These are phyloP conservation scores for Asterophora lycoperdoides DNA, from an alignment of 768 basidiomycete genomes.

Conservation along the genomic window DNA sequence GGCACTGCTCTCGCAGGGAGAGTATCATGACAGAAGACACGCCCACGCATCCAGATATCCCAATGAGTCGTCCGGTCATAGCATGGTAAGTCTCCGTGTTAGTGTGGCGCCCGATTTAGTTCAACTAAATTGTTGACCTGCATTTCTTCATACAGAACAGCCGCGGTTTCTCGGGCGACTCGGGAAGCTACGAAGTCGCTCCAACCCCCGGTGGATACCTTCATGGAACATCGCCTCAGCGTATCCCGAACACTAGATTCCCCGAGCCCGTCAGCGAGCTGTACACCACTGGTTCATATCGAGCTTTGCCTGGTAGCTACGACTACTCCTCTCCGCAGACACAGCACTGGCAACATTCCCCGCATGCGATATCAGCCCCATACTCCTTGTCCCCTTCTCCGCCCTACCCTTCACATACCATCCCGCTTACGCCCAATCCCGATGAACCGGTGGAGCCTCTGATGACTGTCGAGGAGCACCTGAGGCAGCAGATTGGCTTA, in stretches of 20 bases:
- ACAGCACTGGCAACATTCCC: too few relatives aligned
- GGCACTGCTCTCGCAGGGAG: not conserved
- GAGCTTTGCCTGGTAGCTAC: not conserved
- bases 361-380: not conserved
- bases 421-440: not conserved
- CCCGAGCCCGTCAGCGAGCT: not conserved
- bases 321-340: too few relatives aligned
- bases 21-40: not conserved
- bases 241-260: not conserved
- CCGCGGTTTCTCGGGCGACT: constrained; percentile 5
- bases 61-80: not conserved
- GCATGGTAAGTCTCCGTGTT: constrained; percentile 1
- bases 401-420: constrained; percentile 1
- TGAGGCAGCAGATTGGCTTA: constrained; percentile 41
- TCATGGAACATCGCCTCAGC: constrained; percentile 1
- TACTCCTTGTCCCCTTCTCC: constrained; percentile 4
- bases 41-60: not conserved
- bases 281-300: not conserved
- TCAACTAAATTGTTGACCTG: not conserved
- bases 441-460: not conserved
- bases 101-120: constrained; percentile 10
- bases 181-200: not conserved
- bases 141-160: not conserved
- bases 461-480: constrained; percentile 28
- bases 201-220: not conserved